Evolutionary conservation across 139 green algal species (phyloP).

Genomic region (Trebouxia sp.): DNA sequence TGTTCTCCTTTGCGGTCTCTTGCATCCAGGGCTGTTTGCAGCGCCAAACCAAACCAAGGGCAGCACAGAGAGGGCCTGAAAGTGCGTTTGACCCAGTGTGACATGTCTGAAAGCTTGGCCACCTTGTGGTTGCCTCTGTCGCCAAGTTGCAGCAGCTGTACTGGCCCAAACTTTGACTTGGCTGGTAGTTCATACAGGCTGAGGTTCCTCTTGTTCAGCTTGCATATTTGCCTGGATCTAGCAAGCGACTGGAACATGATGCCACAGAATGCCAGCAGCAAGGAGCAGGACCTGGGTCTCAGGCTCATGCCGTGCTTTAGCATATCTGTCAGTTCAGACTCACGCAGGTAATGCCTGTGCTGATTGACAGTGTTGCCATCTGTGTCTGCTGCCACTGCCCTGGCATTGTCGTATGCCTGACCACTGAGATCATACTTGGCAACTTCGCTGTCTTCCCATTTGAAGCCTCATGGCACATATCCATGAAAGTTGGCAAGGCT

Average conservation of each 20-base stretch:
- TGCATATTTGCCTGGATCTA: constrained; percentile 19
- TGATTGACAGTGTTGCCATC: background rate
- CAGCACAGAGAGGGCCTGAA: background rate
- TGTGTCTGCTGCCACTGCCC: background rate
- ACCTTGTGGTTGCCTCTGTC: constrained; percentile 16
- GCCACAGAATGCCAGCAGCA: constrained; percentile 14
- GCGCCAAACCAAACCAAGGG: constrained; percentile 1
- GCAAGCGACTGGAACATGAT: background rate
- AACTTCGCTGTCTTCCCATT: constrained; percentile 9
- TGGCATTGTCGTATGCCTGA: background rate
- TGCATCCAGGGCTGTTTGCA: constrained; percentile 2
- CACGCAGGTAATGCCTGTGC: background rate
- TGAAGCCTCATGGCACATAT: background rate
- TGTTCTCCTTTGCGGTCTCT: background rate
- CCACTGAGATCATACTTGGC: background rate
- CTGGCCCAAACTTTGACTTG: background rate
- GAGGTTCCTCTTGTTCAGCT: background rate
- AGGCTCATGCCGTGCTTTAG: too few relatives aligned
- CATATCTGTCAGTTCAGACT: background rate
- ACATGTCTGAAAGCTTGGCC: constrained; percentile 1
- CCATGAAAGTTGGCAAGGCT: background rate
- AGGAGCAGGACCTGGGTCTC: too few relatives aligned
- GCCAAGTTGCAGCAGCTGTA: constrained; percentile 12
- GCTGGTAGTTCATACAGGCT: background rate
- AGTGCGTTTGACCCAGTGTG: constrained; percentile 8